phyloP scores from a whole-genome alignment of 257 asterid genomes.

The Ballota nigra region DNA sequence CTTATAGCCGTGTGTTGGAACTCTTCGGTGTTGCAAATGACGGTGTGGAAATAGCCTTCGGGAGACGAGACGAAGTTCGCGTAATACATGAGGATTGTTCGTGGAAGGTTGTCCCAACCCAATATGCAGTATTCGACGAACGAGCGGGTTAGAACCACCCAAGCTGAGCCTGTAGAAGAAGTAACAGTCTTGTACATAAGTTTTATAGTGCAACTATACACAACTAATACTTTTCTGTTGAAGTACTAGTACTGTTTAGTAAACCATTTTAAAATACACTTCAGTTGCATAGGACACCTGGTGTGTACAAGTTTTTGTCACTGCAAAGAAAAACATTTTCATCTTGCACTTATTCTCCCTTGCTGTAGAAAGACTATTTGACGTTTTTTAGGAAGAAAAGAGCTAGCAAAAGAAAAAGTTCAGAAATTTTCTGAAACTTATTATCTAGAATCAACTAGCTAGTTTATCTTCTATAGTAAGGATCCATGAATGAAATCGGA shows the following conservation, averaged over 20 bases:
- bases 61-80: constrained; percentile 91
- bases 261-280: neutral
- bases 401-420: neutral
- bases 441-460: neutral
- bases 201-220: neutral
- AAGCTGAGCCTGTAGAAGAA: constrained; percentile 77
- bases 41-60: constrained; percentile 95
- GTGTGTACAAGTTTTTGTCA: too few species aligned
- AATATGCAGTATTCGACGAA: constrained; percentile 87
- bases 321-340: too few species aligned
- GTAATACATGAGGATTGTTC: constrained; percentile 92
- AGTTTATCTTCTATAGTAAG: neutral
- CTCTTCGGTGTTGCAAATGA: constrained; percentile 79
- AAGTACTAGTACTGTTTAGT: too few species aligned
- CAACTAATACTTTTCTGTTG: too few species aligned
- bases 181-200: neutral
- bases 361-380: neutral
- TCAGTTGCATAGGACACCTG: neutral
- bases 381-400: neutral
- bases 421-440: too few species aligned
- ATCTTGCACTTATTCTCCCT: neutral
- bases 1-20: constrained; percentile 70
- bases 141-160: constrained; percentile 88
- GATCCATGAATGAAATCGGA: neutral
- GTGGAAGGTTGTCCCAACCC: constrained; percentile 97